Evolutionary conservation across 768 basidiomycete genomes (phyloP).

Genomic region (Coprinopsis sp.): DNA sequence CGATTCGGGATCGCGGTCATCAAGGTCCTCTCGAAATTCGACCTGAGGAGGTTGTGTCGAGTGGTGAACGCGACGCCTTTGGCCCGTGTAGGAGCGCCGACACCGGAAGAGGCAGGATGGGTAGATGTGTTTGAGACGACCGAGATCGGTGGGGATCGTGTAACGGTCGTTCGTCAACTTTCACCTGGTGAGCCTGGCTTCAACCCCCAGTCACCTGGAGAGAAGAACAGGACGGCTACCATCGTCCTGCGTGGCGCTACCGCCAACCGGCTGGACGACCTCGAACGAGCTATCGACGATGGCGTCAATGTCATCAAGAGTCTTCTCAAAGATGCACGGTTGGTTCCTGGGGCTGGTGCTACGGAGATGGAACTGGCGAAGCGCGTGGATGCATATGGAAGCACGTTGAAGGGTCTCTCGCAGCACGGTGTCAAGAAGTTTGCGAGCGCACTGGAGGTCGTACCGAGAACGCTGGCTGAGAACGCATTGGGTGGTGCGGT

Average conservation of each 20-base stretch:
- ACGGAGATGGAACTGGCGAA: constrained; percentile 89
- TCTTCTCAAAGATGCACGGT: constrained; percentile 80
- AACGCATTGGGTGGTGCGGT: constrained; percentile 90
- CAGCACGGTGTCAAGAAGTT: constrained; percentile 94
- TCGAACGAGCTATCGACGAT: constrained; percentile 95
- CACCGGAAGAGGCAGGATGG: constrained; percentile 91
- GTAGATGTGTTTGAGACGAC: constrained; percentile 93
- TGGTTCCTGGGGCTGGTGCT: constrained; percentile 94
- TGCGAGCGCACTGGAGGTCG: constrained; percentile 84
- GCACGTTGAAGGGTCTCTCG: constrained; percentile 80
- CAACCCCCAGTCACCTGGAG: constrained; percentile 44
- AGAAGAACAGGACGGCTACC: constrained; percentile 86
- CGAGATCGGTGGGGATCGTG: constrained; percentile 96
- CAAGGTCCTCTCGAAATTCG: constrained; percentile 97
- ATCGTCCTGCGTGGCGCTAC: constrained; percentile 96
- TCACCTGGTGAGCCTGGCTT: constrained; percentile 59
- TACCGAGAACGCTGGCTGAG: constrained; percentile 90
- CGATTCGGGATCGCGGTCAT: constrained; percentile 90
- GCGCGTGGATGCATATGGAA: constrained; percentile 81
- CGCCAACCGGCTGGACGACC: constrained; percentile 88
- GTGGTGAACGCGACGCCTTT: constrained; percentile 96
- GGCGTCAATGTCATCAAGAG: constrained; percentile 96
- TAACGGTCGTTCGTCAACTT: constrained; percentile 91
- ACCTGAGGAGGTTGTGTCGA: constrained; percentile 88
- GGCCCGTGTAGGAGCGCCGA: constrained; percentile 92